Conservation (phyloP, 2,329 filamentous ascomycete genomes). For the Fusarium albosuccineum region DNA sequence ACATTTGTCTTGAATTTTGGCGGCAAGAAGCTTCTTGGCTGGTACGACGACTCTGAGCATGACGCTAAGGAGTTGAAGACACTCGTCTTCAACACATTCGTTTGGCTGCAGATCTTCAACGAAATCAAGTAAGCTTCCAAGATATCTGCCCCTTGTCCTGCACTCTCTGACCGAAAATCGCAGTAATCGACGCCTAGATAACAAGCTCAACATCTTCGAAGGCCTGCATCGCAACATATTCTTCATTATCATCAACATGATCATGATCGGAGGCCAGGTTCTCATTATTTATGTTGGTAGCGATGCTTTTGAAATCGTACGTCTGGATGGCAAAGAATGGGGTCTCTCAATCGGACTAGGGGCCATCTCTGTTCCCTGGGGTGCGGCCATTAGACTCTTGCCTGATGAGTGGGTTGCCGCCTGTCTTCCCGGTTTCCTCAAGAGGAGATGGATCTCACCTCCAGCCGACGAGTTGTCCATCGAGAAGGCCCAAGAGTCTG, state of each 20-base stretch:
- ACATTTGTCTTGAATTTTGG: constrained; percentile 73
- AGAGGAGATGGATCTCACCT: constrained; percentile 44
- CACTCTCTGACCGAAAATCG: constrained; percentile 73
- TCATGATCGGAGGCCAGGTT: constrained; percentile 87
- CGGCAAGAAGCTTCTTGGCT: constrained; percentile 65
- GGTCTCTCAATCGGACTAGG: constrained; percentile 84
- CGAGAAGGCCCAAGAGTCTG: constrained; percentile 34
- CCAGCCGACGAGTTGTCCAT: constrained; percentile 23
- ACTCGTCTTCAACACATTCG: constrained; percentile 77
- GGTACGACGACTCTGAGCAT: constrained; percentile 49
- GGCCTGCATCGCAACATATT: constrained; percentile 83
- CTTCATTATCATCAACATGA: constrained; percentile 82
- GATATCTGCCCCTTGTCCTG: constrained; percentile 68
- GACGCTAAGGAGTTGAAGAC: constrained; percentile 62
- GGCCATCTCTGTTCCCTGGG: constrained; percentile 78
- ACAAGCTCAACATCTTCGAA: constrained; percentile 89
- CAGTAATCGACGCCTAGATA: constrained; percentile 77
- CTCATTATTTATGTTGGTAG: constrained; percentile 89
- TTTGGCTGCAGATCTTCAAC: constrained; percentile 81
- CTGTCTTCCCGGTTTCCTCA: constrained; percentile 48
- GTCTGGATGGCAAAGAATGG: constrained; percentile 79
- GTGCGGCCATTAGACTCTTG: constrained; percentile 79
- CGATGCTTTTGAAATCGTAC: constrained; percentile 75
- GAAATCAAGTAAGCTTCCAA: constrained; percentile 69
- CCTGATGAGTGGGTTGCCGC: constrained; percentile 69